Evolutionary conservation across 2,329 filamentous ascomycete species (phyloP).

Genomic region (Cadophora gregata): DNA sequence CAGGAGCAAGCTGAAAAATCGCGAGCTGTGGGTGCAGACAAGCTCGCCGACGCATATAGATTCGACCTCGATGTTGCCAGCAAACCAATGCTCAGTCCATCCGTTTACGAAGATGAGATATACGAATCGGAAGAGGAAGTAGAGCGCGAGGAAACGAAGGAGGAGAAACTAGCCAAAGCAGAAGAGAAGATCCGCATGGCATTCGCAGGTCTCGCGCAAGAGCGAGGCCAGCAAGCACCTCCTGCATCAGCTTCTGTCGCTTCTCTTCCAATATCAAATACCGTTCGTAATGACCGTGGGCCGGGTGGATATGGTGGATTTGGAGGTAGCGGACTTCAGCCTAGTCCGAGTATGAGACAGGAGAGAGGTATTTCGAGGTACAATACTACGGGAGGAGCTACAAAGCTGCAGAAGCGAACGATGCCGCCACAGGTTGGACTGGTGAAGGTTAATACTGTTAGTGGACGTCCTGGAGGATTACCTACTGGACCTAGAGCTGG

Average conservation of each 20-base stretch:
- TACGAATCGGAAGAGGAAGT: conserved; percentile 20
- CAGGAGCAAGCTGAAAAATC: neutral
- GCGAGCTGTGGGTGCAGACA: neutral
- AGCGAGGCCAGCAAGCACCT: conserved; percentile 1
- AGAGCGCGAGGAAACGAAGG: conserved; percentile 15
- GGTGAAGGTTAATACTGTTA: conserved; percentile 4
- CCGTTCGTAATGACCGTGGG: neutral
- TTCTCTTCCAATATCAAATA: conserved; percentile 15
- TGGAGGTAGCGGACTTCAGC: neutral
- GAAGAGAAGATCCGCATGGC: conserved; percentile 22
- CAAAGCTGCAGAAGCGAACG: neutral
- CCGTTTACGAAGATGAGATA: conserved; percentile 7
- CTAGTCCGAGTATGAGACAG: neutral
- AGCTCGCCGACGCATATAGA: conserved; percentile 11
- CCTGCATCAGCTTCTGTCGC: neutral
- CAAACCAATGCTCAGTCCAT: conserved; percentile 16
- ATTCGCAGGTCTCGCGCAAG: conserved; percentile 18
- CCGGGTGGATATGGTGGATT: conserved; percentile 3
- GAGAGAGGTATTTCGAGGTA: conserved; percentile 15
- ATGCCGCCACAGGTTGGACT: neutral
- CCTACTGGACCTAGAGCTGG: conserved; percentile 17
- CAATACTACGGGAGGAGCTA: conserved; percentile 12
- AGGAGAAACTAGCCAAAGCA: conserved; percentile 18
- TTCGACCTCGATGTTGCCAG: neutral
- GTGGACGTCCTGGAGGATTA: conserved; percentile 5